These are phyloP conservation scores for Penicillium samsonianum DNA, from an alignment of 495 filamentous ascomycete species.

Conservation along the genomic window DNA sequence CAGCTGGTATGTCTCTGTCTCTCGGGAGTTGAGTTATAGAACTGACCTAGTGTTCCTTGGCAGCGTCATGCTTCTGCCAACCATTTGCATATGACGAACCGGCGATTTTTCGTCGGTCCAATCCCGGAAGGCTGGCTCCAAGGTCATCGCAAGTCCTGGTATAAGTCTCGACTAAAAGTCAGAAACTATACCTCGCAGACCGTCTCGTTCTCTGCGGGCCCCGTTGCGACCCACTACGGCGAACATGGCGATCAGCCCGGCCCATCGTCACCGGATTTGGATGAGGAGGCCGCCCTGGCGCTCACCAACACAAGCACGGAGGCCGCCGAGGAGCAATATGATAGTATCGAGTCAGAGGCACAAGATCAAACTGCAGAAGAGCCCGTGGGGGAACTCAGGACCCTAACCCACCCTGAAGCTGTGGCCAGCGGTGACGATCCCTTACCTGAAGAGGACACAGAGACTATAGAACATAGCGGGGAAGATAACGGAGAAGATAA, in stretches of 20 bases:
- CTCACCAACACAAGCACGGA: conserved; percentile 23
- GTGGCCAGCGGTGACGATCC: conserved; percentile 12
- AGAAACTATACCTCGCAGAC: conserved; percentile 59
- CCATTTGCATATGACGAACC: conserved; percentile 63
- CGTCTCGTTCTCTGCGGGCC: conserved; percentile 55
- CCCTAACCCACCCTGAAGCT: conserved; percentile 19
- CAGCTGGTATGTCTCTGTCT: conserved; percentile 48
- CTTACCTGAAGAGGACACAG: conserved; percentile 15
- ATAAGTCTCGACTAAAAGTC: conserved; percentile 52
- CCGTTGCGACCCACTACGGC: conserved; percentile 41
- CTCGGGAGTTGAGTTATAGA: background rate
- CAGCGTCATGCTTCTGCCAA: conserved; percentile 63
- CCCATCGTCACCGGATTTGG: conserved; percentile 32
- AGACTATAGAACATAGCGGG: conserved; percentile 3
- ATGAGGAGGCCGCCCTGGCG: conserved; percentile 26
- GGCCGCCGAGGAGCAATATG: conserved; percentile 19
- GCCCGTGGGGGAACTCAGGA: conserved; percentile 22
- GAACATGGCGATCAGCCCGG: conserved; percentile 43
- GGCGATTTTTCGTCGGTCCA: conserved; percentile 67
- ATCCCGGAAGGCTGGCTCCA: conserved; percentile 70
- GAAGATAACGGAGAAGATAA: conserved; percentile 13
- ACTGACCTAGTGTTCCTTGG: conserved; percentile 6
- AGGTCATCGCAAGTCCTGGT: conserved; percentile 65
- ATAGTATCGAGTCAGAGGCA: background rate
- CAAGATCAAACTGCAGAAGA: conserved; percentile 24